Conservation (phyloP, 1,284 basidiomycete species). For the Lentinula novae-zelandiae region DNA sequence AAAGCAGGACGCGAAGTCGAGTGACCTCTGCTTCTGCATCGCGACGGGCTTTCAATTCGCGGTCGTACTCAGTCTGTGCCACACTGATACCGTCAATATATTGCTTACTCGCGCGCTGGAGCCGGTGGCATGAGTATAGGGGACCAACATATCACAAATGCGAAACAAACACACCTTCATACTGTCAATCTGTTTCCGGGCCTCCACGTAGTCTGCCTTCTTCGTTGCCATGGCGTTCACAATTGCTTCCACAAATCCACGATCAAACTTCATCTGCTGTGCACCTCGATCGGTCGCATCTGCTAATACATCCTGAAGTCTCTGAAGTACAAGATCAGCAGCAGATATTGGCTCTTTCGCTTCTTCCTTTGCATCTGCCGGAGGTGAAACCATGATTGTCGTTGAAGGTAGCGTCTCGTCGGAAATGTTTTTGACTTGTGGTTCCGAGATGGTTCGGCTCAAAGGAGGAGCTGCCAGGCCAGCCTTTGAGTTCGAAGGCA, state of each 20-base stretch:
- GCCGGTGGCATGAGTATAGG: slow-evolving; percentile 7
- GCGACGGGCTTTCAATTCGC: slow-evolving; percentile 80
- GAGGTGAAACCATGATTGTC: slow-evolving; percentile 40
- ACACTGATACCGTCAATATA: slow-evolving; percentile 90
- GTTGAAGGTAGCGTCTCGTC: slow-evolving; percentile 11
- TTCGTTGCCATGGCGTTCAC: slow-evolving; percentile 67
- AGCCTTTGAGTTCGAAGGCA: neutral
- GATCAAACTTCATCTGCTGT: slow-evolving; percentile 70
- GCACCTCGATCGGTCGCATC: slow-evolving; percentile 62
- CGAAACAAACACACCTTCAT: slow-evolving; percentile 64
- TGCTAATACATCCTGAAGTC: slow-evolving; percentile 59
- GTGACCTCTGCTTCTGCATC: slow-evolving; percentile 93
- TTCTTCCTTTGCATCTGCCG: slow-evolving; percentile 32
- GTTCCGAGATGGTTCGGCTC: neutral
- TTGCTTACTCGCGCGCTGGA: slow-evolving; percentile 81
- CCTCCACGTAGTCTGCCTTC: slow-evolving; percentile 56
- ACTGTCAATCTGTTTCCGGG: slow-evolving; percentile 80
- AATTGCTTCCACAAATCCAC: slow-evolving; percentile 71
- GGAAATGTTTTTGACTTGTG: neutral
- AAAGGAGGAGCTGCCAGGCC: neutral
- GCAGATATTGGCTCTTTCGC: slow-evolving; percentile 23
- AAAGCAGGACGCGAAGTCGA: slow-evolving; percentile 78
- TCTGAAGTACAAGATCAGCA: slow-evolving; percentile 43
- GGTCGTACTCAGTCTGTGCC: slow-evolving; percentile 91
- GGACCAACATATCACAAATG: neutral